phyloP scores from a whole-genome alignment of 352 stramenopile genomes.

The Synura sp. region DNA sequence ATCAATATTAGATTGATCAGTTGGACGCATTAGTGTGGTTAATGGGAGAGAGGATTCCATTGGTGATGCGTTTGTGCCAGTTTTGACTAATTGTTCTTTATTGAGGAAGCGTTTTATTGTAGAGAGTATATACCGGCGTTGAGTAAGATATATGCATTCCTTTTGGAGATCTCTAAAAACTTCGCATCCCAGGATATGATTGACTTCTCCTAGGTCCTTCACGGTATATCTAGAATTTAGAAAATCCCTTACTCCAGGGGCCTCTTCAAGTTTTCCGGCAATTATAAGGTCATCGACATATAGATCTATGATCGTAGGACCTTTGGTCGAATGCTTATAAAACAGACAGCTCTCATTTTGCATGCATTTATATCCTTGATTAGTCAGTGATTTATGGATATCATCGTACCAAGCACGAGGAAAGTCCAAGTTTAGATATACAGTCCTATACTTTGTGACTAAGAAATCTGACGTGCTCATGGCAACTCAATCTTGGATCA shows the following conservation, averaged over 20 bases:
- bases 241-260: not conserved
- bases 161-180: not conserved
- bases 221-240: not conserved
- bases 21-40: not conserved
- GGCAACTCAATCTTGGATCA: no score
- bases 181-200: not conserved
- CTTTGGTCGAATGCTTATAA: no score
- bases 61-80: not conserved
- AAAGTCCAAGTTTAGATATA: no score
- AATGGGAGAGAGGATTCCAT: not conserved
- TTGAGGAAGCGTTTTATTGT: not conserved
- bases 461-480: no score
- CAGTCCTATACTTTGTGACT: no score
- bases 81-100: not conserved
- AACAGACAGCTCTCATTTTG: no score
- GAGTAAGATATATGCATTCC: not conserved
- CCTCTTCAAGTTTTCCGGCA: not conserved
- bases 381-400: no score
- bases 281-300: slow-evolving; percentile 38
- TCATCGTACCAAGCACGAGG: no score
- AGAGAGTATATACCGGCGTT: not conserved
- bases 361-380: no score
- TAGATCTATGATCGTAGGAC: slow-evolving; percentile 20
- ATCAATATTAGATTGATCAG: not conserved
- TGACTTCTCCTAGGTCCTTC: not conserved